phyloP scores from a whole-genome alignment of 2,329 filamentous ascomycete genomes.

The Blastomyces gilchristii region DNA sequence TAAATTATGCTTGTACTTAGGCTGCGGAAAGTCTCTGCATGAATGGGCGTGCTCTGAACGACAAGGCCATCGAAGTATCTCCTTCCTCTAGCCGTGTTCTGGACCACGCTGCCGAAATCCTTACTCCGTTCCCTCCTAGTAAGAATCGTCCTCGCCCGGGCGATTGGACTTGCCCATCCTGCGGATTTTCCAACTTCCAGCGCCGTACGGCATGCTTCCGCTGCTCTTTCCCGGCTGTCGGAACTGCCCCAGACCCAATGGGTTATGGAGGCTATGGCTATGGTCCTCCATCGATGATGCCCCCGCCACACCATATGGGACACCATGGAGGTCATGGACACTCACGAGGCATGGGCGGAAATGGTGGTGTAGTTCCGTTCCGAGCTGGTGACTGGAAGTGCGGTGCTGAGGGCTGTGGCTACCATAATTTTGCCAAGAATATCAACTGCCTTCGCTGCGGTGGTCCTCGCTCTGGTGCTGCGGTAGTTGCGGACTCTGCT shows the following conservation, averaged over 20 bases:
- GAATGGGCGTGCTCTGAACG: constrained; percentile 95
- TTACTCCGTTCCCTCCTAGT: constrained; percentile 94
- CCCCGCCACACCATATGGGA: constrained; percentile 64
- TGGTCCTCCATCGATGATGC: constrained; percentile 67
- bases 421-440: constrained; percentile 99
- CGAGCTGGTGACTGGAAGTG: constrained; percentile 98
- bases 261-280: constrained; percentile 52
- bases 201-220: constrained; percentile 97
- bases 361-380: constrained; percentile 85
- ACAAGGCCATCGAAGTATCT: constrained; percentile 98
- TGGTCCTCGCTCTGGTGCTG: constrained; percentile 84
- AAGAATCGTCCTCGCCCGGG: constrained; percentile 96
- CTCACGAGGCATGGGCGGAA: constrained; percentile 54
- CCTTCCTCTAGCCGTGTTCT: constrained; percentile 94
- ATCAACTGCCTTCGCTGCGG: constrained; percentile 95
- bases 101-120: constrained; percentile 87
- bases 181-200: constrained; percentile 98
- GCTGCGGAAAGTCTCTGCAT: constrained; percentile 97
- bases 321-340: constrained; percentile 50
- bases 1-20: constrained; percentile 39
- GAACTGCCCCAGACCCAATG: constrained; percentile 64
- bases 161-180: constrained; percentile 98
- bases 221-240: constrained; percentile 95
- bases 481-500: constrained; percentile 86
- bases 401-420: constrained; percentile 90